phyloP scores from a whole-genome alignment of 2,329 filamentous ascomycete genomes.

The Sordariomycetes sp. region DNA sequence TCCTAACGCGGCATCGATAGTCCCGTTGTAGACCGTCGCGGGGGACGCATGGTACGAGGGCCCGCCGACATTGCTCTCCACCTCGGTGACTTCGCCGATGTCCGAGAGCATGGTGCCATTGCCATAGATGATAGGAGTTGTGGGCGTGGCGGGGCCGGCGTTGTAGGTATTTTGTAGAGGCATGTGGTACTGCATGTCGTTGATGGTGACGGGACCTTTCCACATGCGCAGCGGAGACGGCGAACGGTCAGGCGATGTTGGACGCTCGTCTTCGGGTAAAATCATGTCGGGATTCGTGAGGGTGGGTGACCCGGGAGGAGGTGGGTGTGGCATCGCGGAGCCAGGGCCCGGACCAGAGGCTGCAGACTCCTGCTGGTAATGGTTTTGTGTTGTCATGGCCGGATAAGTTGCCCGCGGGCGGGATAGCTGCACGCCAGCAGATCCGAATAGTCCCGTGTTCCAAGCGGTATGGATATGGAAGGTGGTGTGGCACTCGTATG shows the following conservation, averaged over 20 bases:
- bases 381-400: conserved; percentile 11
- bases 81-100: conserved; percentile 47
- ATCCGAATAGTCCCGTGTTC: background rate
- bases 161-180: conserved; percentile 20
- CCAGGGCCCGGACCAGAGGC: conserved; percentile 15
- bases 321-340: conserved; percentile 24
- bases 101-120: conserved; percentile 61
- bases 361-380: background rate
- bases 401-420: conserved; percentile 8
- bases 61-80: conserved; percentile 36
- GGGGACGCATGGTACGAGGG: conserved; percentile 26
- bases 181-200: conserved; percentile 17
- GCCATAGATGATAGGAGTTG: conserved; percentile 57
- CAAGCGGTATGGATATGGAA: background rate
- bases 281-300: conserved; percentile 94
- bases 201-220: conserved; percentile 32
- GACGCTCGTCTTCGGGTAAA: conserved; percentile 53
- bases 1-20: conserved; percentile 22
- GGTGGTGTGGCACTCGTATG: background rate
- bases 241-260: conserved; percentile 38
- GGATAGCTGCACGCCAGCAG: conserved; percentile 1
- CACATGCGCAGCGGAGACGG: conserved; percentile 41
- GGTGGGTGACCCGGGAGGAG: conserved; percentile 65
- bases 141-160: conserved; percentile 35
- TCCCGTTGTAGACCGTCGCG: conserved; percentile 17